These are phyloP conservation scores for Tarenaya hassleriana DNA, from an alignment of 345 rosid genomes.

Conservation along the genomic window DNA sequence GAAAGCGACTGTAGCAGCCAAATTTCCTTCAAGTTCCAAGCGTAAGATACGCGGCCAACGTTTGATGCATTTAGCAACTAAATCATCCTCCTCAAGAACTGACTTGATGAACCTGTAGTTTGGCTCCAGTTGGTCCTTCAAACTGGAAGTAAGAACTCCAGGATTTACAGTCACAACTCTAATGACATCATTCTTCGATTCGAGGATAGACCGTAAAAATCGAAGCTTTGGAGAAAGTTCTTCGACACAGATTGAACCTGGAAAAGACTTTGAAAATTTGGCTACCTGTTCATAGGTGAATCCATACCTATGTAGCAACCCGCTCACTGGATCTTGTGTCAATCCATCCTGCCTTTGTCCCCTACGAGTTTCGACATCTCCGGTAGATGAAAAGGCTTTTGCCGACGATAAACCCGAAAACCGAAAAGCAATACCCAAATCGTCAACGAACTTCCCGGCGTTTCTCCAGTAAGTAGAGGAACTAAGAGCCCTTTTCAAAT, in stretches of 20 bases:
- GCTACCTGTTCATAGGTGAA: constrained; percentile 30
- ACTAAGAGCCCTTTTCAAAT: too few relatives aligned
- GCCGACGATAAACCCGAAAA: too few relatives aligned
- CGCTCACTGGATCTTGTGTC: too few relatives aligned
- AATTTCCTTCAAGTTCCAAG: constrained; percentile 7
- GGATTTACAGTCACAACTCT: constrained; percentile 19
- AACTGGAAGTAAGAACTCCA: constrained; percentile 16
- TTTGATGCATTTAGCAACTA: constrained; percentile 9
- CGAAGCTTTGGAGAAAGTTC: constrained; percentile 30
- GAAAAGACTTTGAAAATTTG: constrained; percentile 16
- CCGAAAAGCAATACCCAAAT: too few relatives aligned
- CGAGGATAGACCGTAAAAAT: constrained; percentile 27
- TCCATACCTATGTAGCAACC: constrained; percentile 25
- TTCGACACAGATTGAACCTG: constrained; percentile 17
- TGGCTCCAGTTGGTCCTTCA: constrained; percentile 23
- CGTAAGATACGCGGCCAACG: constrained; percentile 19
- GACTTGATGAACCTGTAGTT: constrained; percentile 21
- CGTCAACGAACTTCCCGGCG: too few relatives aligned
- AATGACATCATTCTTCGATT: constrained; percentile 8
- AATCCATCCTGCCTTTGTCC: too few relatives aligned
- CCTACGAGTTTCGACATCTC: too few relatives aligned
- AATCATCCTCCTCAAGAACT: constrained; percentile 15
- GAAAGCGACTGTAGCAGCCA: constrained; percentile 14
- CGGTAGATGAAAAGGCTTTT: too few relatives aligned
- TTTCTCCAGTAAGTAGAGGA: too few relatives aligned